phyloP scores from a whole-genome alignment of 768 basidiomycete genomes.

The Roridomyces roridus region DNA sequence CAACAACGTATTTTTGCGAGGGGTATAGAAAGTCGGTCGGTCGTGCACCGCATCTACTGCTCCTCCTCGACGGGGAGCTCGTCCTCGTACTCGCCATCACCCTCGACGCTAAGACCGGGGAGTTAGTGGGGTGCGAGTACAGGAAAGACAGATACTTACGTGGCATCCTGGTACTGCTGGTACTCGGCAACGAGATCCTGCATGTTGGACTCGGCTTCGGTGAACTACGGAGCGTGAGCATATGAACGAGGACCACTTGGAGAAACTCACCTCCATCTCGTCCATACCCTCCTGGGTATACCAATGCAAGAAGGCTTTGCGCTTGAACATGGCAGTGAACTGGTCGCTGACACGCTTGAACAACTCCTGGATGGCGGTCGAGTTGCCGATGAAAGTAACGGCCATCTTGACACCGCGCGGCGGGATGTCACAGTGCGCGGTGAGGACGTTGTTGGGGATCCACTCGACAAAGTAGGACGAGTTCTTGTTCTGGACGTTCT shows the following conservation, averaged over 20 bases:
- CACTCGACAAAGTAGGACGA: slow-evolving; percentile 98
- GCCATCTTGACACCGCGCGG: slow-evolving; percentile 97
- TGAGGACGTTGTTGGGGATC: slow-evolving; percentile 99
- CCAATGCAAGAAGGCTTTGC: slow-evolving; percentile 99
- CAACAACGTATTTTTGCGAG: too few species aligned
- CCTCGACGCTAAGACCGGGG: slow-evolving; percentile 64
- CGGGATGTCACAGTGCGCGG: slow-evolving; percentile 97
- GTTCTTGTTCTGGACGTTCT: slow-evolving; percentile 97
- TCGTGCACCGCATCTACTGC: slow-evolving; percentile 44
- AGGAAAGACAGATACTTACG: slow-evolving; percentile 57
- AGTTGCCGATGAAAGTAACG: slow-evolving; percentile 97
- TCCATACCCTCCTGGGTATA: slow-evolving; percentile 99
- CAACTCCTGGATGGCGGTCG: slow-evolving; percentile 95
- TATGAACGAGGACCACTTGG: neutral
- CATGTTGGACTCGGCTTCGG: slow-evolving; percentile 99
- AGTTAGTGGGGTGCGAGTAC: slow-evolving; percentile 15
- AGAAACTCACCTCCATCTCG: slow-evolving; percentile 81
- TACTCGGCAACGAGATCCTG: slow-evolving; percentile 98
- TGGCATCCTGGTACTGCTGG: slow-evolving; percentile 95
- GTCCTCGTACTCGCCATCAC: slow-evolving; percentile 91
- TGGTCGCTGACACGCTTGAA: slow-evolving; percentile 99
- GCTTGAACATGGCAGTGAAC: slow-evolving; percentile 99
- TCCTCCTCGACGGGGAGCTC: slow-evolving; percentile 68
- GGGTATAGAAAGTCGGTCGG: too few species aligned
- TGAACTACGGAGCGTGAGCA: slow-evolving; percentile 62